phyloP scores from a whole-genome alignment of 75 land plant genomes.

The Ceratopteris richardii region DNA sequence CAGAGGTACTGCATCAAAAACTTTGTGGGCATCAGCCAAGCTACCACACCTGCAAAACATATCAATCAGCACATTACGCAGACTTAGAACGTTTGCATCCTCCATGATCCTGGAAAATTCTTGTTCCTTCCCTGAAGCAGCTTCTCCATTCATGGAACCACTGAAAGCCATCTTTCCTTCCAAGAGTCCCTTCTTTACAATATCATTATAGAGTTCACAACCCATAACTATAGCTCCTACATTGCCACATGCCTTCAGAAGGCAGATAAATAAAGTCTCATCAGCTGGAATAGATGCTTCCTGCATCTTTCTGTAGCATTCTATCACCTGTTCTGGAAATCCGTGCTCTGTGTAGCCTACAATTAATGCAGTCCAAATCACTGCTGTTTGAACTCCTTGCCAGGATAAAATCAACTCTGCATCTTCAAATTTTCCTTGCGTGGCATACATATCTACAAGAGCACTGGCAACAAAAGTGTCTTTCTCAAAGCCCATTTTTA shows the following conservation, averaged over 20 bases:
- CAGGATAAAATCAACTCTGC: conserved; percentile 35
- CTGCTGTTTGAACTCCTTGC: conserved; percentile 36
- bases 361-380: conserved; percentile 47
- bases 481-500: conserved; percentile 34
- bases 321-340: conserved; percentile 4
- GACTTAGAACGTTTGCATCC: too few species aligned
- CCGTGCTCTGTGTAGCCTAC: conserved; percentile 30
- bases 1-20: conserved; percentile 13
- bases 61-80: not conserved
- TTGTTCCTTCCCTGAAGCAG: too few species aligned
- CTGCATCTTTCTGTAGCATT: not conserved
- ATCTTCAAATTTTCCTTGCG: conserved; percentile 23
- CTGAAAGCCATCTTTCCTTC: not conserved
- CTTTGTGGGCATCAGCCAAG: conserved; percentile 3
- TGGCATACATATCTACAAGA: conserved; percentile 40
- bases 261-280: conserved; percentile 28
- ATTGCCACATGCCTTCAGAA: conserved; percentile 33
- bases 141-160: too few species aligned
- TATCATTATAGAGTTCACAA: conserved; percentile 18
- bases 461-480: conserved; percentile 33
- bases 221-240: conserved; percentile 16
- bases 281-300: conserved; percentile 15
- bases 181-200: not conserved
- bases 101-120: too few species aligned
- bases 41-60: conserved; percentile 6